phyloP scores from a whole-genome alignment of 2,329 filamentous ascomycete species.

The Alternaria brassicicola region DNA sequence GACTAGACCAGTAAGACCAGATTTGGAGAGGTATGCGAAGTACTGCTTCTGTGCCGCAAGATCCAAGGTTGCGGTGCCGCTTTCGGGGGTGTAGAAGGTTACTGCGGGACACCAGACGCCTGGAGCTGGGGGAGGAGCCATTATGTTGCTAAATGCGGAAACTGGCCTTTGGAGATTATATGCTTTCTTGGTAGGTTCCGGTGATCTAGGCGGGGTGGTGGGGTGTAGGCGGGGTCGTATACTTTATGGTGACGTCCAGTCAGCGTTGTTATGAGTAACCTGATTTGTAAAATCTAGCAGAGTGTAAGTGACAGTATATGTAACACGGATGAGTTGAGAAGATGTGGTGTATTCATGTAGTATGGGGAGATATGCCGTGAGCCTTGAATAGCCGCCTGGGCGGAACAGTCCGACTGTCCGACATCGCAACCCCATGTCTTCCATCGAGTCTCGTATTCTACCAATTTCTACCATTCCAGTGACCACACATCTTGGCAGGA shows the following conservation, averaged over 20 bases:
- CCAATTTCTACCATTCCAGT: neutral
- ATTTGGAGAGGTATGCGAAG: constrained; percentile 52
- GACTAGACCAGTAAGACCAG: constrained; percentile 54
- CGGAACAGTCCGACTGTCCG: constrained; percentile 8
- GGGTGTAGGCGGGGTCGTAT: neutral
- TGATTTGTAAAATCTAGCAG: neutral
- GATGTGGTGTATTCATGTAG: constrained; percentile 8
- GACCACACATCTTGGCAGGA: neutral
- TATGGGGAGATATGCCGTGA: constrained; percentile 10
- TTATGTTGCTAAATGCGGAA: neutral
- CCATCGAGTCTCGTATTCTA: neutral
- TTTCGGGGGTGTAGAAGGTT: constrained; percentile 53
- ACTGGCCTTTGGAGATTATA: neutral
- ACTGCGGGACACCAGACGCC: constrained; percentile 51
- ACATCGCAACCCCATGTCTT: neutral
- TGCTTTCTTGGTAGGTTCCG: neutral
- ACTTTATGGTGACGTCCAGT: neutral
- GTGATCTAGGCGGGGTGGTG: neutral
- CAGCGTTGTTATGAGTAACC: neutral
- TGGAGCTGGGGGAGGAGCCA: constrained; percentile 25
- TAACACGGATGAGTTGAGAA: neutral
- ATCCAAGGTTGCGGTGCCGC: constrained; percentile 48
- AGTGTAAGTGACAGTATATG: neutral
- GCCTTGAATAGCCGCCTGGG: constrained; percentile 16
- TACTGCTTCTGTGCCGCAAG: constrained; percentile 51